These are phyloP conservation scores for Fusarium liriodendri DNA, from an alignment of 2,329 filamentous ascomycete genomes.

Conservation along the genomic window DNA sequence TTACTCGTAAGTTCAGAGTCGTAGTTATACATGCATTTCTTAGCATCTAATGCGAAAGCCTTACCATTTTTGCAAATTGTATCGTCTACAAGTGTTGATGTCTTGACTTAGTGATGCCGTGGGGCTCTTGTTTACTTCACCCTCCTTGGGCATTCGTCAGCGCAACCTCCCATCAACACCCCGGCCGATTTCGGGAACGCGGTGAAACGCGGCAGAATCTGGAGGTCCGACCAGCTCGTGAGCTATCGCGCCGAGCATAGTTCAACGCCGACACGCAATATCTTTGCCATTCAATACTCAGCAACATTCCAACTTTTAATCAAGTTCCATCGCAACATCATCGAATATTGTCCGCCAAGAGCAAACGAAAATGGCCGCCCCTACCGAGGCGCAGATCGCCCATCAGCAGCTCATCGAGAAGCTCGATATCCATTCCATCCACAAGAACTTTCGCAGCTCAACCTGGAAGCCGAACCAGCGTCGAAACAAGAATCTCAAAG, in stretches of 20 bases:
- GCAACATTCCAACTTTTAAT: not conserved
- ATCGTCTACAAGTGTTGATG: not conserved
- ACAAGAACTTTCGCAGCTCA: conserved; percentile 90
- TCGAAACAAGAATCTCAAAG: conserved; percentile 99
- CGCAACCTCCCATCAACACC: conserved; percentile 4
- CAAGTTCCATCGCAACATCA: not conserved
- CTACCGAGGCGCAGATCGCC: conserved; percentile 79
- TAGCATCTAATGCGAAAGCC: not conserved
- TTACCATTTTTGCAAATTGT: conserved; percentile 23
- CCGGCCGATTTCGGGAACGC: conserved; percentile 18
- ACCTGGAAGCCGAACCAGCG: conserved; percentile 93
- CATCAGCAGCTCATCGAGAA: conserved; percentile 89
- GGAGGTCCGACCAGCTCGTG: conserved; percentile 25
- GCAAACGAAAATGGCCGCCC: conserved; percentile 66
- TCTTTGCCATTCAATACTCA: not conserved
- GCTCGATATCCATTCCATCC: conserved; percentile 88
- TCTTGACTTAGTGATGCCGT: not conserved
- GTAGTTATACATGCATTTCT: no score
- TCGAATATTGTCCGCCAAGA: not conserved
- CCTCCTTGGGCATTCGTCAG: not conserved
- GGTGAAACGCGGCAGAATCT: conserved; percentile 52
- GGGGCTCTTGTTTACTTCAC: conserved; percentile 37
- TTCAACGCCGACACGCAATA: not conserved
- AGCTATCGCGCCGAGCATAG: not conserved
- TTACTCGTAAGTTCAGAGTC: not conserved